phyloP scores from a whole-genome alignment of 1,139 yeast genomes.

The Kodamaea anthophila region DNA sequence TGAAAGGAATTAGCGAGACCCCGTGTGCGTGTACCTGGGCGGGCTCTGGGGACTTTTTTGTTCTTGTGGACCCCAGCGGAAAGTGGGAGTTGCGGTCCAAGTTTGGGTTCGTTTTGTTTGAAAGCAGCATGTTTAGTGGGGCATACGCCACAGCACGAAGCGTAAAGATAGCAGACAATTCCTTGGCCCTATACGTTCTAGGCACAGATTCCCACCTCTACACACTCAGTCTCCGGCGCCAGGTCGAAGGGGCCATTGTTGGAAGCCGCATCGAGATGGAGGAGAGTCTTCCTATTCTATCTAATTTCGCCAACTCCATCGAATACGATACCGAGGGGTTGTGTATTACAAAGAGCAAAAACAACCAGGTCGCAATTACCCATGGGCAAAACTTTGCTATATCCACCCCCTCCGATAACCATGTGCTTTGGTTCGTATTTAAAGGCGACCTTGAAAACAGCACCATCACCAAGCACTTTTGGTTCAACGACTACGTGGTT shows the following conservation, averaged over 20 bases:
- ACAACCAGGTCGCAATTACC: slow-evolving; percentile 21
- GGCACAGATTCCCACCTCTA: too few species aligned
- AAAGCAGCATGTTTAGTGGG: slow-evolving; percentile 18
- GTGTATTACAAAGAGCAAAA: slow-evolving; percentile 19
- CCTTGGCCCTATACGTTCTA: slow-evolving; percentile 20
- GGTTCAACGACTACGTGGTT: slow-evolving; percentile 31
- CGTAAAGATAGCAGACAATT: slow-evolving; percentile 23
- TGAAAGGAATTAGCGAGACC: slow-evolving; percentile 12
- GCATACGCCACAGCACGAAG: slow-evolving; percentile 21
- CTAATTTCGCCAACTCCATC: slow-evolving; percentile 25
- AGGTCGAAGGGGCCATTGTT: slow-evolving; percentile 15
- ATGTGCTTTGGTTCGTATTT: slow-evolving; percentile 38
- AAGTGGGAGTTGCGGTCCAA: slow-evolving; percentile 32
- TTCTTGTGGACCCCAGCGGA: slow-evolving; percentile 17
- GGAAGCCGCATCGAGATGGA: too few species aligned
- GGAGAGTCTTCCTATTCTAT: slow-evolving; percentile 30
- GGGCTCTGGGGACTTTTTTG: slow-evolving; percentile 32
- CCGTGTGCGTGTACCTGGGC: slow-evolving; percentile 24
- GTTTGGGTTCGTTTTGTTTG: slow-evolving; percentile 31
- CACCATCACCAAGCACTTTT: slow-evolving; percentile 29
- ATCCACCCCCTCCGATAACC: slow-evolving; percentile 36
- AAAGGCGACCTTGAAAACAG: slow-evolving; percentile 26
- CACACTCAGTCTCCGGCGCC: slow-evolving; percentile 19
- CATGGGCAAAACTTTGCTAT: slow-evolving; percentile 19
- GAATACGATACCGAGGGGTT: slow-evolving; percentile 13